Base-by-base conservation (phyloP, 495 filamentous ascomycete genomes). In the Aspergillus affinis region DNA sequence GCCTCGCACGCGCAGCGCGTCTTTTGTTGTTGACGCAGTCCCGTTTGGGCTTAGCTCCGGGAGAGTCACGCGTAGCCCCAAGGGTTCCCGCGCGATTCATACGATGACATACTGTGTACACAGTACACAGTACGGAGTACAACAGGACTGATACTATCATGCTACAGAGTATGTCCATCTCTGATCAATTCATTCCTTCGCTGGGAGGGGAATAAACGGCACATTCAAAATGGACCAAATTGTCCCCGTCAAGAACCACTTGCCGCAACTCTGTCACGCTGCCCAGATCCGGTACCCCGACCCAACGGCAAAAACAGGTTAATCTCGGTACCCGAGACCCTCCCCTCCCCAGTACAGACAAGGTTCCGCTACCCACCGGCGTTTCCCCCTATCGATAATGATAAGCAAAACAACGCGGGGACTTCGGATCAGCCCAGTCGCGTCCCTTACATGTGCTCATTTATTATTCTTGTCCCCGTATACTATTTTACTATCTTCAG, bases 371-470 rank as follows among this genome's bases (percentile, higher is more conserved):
- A 30, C 41, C 32, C 52, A 54, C 52, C 19, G 32, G 27, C 17
- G 17, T 36, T 26, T 26, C 23, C 30, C 21, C 60, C 36, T 58
- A 55, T 62, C 55, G 51, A 55, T 57, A 51, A 41, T 41, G 58
- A 64, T 64, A 60, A 64, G 63, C 48, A 46, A 59, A 41, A 41
- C 10, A 10, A 41, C 51, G 63, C 59, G 56, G 63, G 59, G 62
- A 9, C 49, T 41, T 36, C 41, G 29, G 49, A 58, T 61, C 57
- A 52, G 48, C 55, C 47, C 55, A 65, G 27, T 51, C 52, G 59
- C 30, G 53, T 61, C 64, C 64, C 65, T 67, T 67, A 59, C 65
- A 64, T 61, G 64, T 63, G 65, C 65, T 57, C 47, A 61, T 62
- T 60, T 36, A 51, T 48, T 48, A 4, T 47, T 17, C 3, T 32